These are phyloP conservation scores for Plantago major DNA, from an alignment of 257 asterid genomes.

Conservation along the genomic window DNA sequence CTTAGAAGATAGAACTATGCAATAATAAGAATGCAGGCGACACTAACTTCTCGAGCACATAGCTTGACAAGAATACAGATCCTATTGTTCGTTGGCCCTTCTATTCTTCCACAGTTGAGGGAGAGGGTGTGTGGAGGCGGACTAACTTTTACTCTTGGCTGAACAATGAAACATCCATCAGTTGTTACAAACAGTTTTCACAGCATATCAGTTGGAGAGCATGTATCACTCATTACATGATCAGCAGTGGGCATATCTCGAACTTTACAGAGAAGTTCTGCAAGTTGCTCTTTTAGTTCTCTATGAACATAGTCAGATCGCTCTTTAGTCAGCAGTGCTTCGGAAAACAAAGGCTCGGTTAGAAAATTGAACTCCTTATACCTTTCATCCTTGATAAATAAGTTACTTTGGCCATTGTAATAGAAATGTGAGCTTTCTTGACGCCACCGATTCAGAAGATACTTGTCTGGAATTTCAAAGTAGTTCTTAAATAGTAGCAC, in stretches of 20 bases:
- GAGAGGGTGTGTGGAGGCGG: too few relatives aligned
- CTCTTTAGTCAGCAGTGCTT: constrained; percentile 48
- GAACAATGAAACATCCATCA: too few relatives aligned
- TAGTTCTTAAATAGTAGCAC: constrained; percentile 52
- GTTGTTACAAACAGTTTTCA: constrained; percentile 17
- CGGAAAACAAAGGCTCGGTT: constrained; percentile 48
- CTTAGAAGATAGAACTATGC: constrained; percentile 9
- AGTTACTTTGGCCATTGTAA: constrained; percentile 26
- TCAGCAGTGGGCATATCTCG: constrained; percentile 47
- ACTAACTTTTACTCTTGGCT: too few relatives aligned
- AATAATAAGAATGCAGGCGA: neutral
- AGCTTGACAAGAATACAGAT: neutral
- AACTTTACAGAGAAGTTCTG: constrained; percentile 41
- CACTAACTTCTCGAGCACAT: too few relatives aligned
- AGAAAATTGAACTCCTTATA: constrained; percentile 47
- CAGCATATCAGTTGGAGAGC: constrained; percentile 30
- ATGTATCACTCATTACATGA: constrained; percentile 29
- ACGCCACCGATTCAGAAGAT: constrained; percentile 50
- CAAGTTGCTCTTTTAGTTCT: constrained; percentile 43
- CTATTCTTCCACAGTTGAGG: too few relatives aligned
- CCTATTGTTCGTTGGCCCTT: neutral
- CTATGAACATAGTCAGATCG: constrained; percentile 49
- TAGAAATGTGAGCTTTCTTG: constrained; percentile 42
- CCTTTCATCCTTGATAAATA: constrained; percentile 37
- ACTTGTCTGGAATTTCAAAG: constrained; percentile 61